Evolutionary conservation across 2,329 filamentous ascomycete species (phyloP).

Genomic region (Microsporum ferrugineum): DNA sequence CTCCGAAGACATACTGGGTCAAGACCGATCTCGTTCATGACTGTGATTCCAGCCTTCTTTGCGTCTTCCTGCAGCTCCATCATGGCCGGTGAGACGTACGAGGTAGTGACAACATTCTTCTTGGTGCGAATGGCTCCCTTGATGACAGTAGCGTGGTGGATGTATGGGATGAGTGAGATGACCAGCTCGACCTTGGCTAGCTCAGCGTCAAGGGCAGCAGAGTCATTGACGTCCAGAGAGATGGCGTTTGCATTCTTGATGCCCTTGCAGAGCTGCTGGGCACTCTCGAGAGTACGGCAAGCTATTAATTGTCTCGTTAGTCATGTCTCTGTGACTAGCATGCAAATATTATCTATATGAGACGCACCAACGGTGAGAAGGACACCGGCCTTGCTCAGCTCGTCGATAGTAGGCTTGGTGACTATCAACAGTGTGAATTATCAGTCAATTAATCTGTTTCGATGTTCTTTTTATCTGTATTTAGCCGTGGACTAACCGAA

Average conservation of each 20-base stretch:
- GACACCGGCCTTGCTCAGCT: constrained; percentile 50
- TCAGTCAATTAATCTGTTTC: not conserved
- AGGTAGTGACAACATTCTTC: constrained; percentile 93
- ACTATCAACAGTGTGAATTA: constrained; percentile 28
- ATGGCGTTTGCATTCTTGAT: constrained; percentile 64
- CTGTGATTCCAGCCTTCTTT: constrained; percentile 87
- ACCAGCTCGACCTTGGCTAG: constrained; percentile 69
- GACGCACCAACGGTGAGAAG: constrained; percentile 53
- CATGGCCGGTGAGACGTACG: constrained; percentile 88
- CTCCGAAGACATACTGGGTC: constrained; percentile 24
- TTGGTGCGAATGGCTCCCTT: constrained; percentile 85
- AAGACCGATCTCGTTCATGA: constrained; percentile 92
- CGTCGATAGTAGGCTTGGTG: constrained; percentile 53
- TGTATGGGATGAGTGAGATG: constrained; percentile 82
- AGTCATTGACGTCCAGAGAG: constrained; percentile 72
- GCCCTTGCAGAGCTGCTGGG: constrained; percentile 61
- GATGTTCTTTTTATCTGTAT: not conserved
- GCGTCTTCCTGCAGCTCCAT: constrained; percentile 68
- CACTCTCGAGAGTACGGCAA: constrained; percentile 67
- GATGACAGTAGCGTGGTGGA: constrained; percentile 77
- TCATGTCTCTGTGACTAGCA: not conserved
- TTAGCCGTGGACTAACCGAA: constrained; percentile 11
- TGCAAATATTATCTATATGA: too few relatives aligned
- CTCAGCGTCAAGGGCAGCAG: constrained; percentile 64
- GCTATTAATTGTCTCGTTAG: constrained; percentile 38